Evolutionary conservation across 1,139 yeast species (phyloP), one percentile per base, ranked within the genome.

Genomic region (Hyphopichia khmerensis): DNA sequence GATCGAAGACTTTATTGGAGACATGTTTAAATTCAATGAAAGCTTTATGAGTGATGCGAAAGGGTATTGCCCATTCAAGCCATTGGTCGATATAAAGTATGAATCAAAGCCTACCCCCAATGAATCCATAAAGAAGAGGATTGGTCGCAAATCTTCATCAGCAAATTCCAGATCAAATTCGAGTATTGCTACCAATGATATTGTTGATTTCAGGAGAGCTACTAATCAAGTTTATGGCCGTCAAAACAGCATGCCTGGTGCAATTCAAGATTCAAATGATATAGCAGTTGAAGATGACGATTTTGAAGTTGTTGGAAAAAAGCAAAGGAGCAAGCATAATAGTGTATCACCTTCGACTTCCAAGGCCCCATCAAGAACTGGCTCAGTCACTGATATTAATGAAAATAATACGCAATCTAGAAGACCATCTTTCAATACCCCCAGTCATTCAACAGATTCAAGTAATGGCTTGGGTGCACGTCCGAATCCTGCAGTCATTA

Each of bases 41-140:
- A 54, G 59, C 2, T 84, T 80, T 48, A 71, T 84, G 59, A 73
- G 67, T 45, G 72, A 75, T 46, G 62, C 68, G 3, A 65, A 64
- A 41, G 77, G 76, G 0, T 66, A 48, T 40, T 29, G 46, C 30
- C 55, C 65, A 1, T 79, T 81, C 50, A 74, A 66, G 32, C 84
- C 87, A 2, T 53, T 78, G 37, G 56, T 79, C 40, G 84, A 79
- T 54, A 50, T 64, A 2, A 65, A 60, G 40, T 46, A 55, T 15
- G 67, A 64, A 13, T 38, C 40, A 1, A 60, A 51, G 34, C 27
- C 14, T 26, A 35, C 45, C 27, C 33, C 44, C 6, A 50, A 48
- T 23, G 55, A 48, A 1, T 46, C 44, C 18, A 41, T 39, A 5
- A 50, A 54, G 45, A 50, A 48, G 39, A 47, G 52, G 44, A 45